Percentiles rank a stretch among this genome's conserved stretches.
These are phyloP conservation scores for Cryptococcus neoformans DNA, from an alignment of 1,284 basidiomycete species.

Conservation along the genomic window DNA sequence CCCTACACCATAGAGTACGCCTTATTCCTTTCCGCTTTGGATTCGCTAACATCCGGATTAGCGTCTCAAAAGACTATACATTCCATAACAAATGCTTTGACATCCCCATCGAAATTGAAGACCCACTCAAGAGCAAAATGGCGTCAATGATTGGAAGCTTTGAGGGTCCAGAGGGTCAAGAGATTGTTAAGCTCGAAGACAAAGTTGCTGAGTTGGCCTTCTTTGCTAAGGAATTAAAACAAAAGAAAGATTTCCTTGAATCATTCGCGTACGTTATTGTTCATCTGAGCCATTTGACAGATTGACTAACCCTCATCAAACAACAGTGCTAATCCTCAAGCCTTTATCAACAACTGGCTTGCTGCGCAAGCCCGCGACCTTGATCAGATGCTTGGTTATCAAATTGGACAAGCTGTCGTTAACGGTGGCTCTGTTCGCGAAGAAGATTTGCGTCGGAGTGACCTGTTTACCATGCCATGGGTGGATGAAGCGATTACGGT, in stretches of 20 bases:
- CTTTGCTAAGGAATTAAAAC: constrained; percentile 76
- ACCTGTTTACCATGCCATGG: constrained; percentile 88
- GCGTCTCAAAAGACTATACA: constrained; percentile 45
- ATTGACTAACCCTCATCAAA: background rate
- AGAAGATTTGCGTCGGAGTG: constrained; percentile 81
- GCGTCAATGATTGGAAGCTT: constrained; percentile 66
- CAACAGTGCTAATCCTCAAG: constrained; percentile 39
- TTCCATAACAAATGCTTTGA: constrained; percentile 67
- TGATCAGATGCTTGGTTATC: constrained; percentile 79
- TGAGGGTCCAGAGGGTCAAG: constrained; percentile 62
- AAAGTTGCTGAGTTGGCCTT: constrained; percentile 78
- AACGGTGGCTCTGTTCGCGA: constrained; percentile 61
- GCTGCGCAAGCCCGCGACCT: constrained; percentile 87
- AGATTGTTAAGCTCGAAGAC: constrained; percentile 76
- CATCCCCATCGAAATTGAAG: constrained; percentile 85
- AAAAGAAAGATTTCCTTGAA: constrained; percentile 81
- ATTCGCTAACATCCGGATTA: constrained; percentile 1
- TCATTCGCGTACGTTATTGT: constrained; percentile 60
- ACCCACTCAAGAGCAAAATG: constrained; percentile 75
- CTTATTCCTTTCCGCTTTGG: background rate
- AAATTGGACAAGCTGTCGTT: constrained; percentile 59
- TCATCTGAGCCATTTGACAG: background rate
- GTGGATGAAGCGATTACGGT: constrained; percentile 52
- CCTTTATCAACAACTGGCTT: constrained; percentile 85
- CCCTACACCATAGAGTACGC: constrained; percentile 59